Base-by-base conservation (phyloP, 768 basidiomycete species). In the Boletus insuetus region DNA sequence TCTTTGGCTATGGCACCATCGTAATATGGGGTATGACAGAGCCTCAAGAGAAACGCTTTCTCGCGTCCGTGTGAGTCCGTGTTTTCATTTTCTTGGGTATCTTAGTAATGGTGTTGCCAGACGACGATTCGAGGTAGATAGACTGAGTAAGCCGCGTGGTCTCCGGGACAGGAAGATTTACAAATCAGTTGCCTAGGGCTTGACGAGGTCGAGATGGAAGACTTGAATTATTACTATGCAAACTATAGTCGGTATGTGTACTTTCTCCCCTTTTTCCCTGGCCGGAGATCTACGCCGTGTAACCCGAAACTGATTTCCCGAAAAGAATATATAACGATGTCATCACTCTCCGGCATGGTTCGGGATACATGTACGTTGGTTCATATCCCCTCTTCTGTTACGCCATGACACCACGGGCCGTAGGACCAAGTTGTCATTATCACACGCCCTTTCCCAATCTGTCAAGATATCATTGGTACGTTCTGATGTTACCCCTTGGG, bases 1-100 rank as follows among this genome's bases (percentile, higher is more conserved):
- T 97, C 60, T 98, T 97, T 72, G 83, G 88, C 58, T 97, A 96
- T 67, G 95, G 95, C 13, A 94, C 92, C 0, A 90, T 96, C 26
- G 95, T 98, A 24, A 91, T 96, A 49, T 98, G 95, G 95, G 95
- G 95, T 24, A 97, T 98, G 94, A 87, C 91, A 38, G 93, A 97
- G 68, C 77, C 84, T 6, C 91, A 97, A 65, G 95, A 98, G 75
- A 89, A 83, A 69, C 79, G 94, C 10, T 94, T 98, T 64, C 74
- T 98, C 58, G 85, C 89, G 26, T 94, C 94, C 20, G 81, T 98
- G 95, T 95, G 65, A 73, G 91, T 77, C 29, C 16, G n/a, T 32
- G 38, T 32, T 50, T 41, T 48, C 46, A 38, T 37, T 19, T 49
- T 34, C 16, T 46, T 9, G n/a, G 24, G 2, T 41, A 37, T 53